Evolutionary conservation across 202 grass and related monocot genomes (phyloP), one percentile per base, ranked within the genome.

Genomic region (Zizania palustris): DNA sequence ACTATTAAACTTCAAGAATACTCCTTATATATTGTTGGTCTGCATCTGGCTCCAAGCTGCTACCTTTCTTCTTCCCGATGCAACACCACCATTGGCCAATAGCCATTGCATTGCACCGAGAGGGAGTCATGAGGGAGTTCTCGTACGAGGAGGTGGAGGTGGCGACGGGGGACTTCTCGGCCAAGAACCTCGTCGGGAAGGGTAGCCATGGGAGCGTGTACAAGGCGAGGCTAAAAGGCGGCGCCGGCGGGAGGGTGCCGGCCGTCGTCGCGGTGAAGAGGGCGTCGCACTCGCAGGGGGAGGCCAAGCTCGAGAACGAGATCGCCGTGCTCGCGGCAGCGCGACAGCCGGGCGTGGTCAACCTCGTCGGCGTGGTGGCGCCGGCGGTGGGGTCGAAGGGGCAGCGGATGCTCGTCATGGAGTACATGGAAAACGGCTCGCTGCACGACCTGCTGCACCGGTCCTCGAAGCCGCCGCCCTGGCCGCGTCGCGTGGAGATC

Each of bases 181-280:
- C 71, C 13, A 82, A 87, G 77, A 86, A 88, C 70, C 78, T 95
- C 39, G 83, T 95, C 19, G 96, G 96, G 1, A 95, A 99, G 82
- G 96, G 96, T 62, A 99, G 96, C 83, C 96, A 99, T 11, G 96
- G 96, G 33, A 73, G 85, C 59, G 96, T 99, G 20, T 99, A 99
- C 72, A 85, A 65, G 78, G 89, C 89, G 13, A 87, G 45, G 63
- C 87, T 99, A 43, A 60, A 45, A 18, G 86, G 74, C 0, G 81
- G 61, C 15, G 45, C 13, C 3, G 34, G 60, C 28, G 12, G 54
- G 51, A 55, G 5, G 67, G 13, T 5, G 51, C 45, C 1, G 67
- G 13, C 4, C 36, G 37, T 80, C 45, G 76, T 95, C 6, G 96
- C 92, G 16, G 83, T 95, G 11, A 95, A 95, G 87, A 86, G 62